Percentiles rank a stretch among this genome's conserved stretches.
Evolutionary conservation across 352 stramenopile genomes (phyloP).

Genomic region (Globisporangium megalacanthum): DNA sequence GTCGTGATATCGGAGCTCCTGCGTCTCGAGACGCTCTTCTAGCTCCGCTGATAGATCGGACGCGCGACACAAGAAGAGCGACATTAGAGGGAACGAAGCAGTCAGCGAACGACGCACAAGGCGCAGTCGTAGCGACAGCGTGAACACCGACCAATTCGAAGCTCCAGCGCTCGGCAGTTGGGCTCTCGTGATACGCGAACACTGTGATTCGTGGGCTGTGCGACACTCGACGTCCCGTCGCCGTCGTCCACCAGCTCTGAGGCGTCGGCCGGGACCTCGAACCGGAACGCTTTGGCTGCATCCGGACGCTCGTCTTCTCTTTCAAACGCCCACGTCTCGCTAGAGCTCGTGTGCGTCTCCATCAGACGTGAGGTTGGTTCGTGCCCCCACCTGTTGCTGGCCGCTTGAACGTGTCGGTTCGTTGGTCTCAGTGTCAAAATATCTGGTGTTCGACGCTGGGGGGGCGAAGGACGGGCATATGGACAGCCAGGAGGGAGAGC

Average conservation of each 20-base stretch:
- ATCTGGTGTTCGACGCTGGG: no score
- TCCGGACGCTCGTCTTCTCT: background rate
- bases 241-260: background rate
- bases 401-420: no score
- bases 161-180: background rate
- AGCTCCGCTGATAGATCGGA: constrained; percentile 15
- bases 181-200: background rate
- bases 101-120: background rate
- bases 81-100: background rate
- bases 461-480: no score
- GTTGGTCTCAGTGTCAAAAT: no score
- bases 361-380: no score
- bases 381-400: no score
- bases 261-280: constrained; percentile 4
- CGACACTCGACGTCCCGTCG: background rate
- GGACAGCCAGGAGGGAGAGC: no score
- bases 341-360: no score
- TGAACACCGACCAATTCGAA: constrained; percentile 7
- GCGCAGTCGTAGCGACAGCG: background rate
- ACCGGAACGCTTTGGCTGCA: background rate
- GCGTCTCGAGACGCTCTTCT: constrained; percentile 23
- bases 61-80: background rate
- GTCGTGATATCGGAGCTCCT: constrained; percentile 23
- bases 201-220: background rate
- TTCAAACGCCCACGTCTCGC: background rate